Evolutionary conservation across 306 rosid species (phyloP).

Genomic region (Cucurbita pepo): DNA sequence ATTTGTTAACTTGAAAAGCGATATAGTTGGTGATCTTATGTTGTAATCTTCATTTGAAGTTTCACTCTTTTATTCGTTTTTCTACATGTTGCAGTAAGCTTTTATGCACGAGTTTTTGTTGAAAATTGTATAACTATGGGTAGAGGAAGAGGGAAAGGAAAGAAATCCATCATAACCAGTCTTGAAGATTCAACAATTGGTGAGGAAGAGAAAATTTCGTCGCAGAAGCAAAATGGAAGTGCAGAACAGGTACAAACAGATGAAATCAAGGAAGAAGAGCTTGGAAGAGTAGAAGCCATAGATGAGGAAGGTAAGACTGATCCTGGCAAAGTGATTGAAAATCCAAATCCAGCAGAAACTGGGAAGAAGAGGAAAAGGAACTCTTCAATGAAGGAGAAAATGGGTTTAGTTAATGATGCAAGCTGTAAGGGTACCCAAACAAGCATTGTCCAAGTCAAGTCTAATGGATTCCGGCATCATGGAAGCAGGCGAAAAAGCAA

Average conservation of each 20-base stretch:
- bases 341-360: slow-evolving; percentile 17
- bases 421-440: slow-evolving; percentile 23
- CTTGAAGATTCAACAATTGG: slow-evolving; percentile 32
- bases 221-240: slow-evolving; percentile 42
- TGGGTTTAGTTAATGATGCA: slow-evolving; percentile 29
- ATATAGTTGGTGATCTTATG: not conserved
- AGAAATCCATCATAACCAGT: slow-evolving; percentile 28
- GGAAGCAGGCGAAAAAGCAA: slow-evolving; percentile 81
- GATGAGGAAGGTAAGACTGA: slow-evolving; percentile 25
- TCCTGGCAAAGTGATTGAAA: slow-evolving; percentile 22
- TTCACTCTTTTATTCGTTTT: not conserved
- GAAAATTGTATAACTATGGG: slow-evolving; percentile 25
- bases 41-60: no score
- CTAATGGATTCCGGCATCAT: slow-evolving; percentile 61
- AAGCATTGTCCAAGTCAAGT: slow-evolving; percentile 27
- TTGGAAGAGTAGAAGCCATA: slow-evolving; percentile 23
- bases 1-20: not conserved
- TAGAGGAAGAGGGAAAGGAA: slow-evolving; percentile 57
- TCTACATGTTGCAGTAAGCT: not conserved
- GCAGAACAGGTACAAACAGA: slow-evolving; percentile 37
- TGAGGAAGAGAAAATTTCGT: slow-evolving; percentile 37
- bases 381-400: slow-evolving; percentile 24
- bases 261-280: slow-evolving; percentile 31
- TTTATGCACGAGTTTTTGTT: not conserved
- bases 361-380: slow-evolving; percentile 40